These are phyloP conservation scores for Xerocomellus chrysenteron DNA, from an alignment of 768 basidiomycete species.

Conservation along the genomic window DNA sequence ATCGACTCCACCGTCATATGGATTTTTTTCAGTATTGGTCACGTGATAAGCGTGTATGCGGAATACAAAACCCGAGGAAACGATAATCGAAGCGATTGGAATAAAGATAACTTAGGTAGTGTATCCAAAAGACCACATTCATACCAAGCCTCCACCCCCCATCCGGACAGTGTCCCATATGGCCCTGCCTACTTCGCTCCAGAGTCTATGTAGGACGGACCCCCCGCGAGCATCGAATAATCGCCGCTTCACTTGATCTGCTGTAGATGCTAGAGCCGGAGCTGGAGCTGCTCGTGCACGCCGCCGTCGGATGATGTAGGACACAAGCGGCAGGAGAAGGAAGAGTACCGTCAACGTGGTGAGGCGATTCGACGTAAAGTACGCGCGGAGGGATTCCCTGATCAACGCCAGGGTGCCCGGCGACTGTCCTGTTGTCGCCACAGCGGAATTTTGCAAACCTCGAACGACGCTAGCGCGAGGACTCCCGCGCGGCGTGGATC, in stretches of 20 bases:
- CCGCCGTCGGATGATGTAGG: constrained; percentile 51
- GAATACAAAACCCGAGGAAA: neutral
- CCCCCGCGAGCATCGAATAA: constrained; percentile 42
- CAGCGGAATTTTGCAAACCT: constrained; percentile 5
- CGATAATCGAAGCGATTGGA: neutral
- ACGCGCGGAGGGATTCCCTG: constrained; percentile 47
- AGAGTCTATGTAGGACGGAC: constrained; percentile 41
- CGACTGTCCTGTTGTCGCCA: constrained; percentile 18
- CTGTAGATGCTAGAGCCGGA: constrained; percentile 37
- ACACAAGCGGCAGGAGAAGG: constrained; percentile 42
- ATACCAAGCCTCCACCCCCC: constrained; percentile 75
- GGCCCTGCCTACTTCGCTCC: constrained; percentile 51
- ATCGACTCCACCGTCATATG: neutral
- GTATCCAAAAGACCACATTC: constrained; percentile 10
- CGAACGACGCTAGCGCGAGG: constrained; percentile 18
- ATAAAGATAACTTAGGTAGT: constrained; percentile 20
- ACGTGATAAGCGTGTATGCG: constrained; percentile 10
- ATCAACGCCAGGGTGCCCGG: constrained; percentile 40
- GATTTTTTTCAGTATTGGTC: constrained; percentile 12
- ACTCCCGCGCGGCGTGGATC: constrained; percentile 8
- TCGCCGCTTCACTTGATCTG: constrained; percentile 57
- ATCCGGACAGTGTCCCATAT: constrained; percentile 69
- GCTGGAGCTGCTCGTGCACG: constrained; percentile 34
- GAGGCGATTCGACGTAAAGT: constrained; percentile 47
- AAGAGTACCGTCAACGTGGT: constrained; percentile 45